Evolutionary conservation across 176 grass and related monocot species (phyloP).

Genomic region (Dendrocalamus sinicus): DNA sequence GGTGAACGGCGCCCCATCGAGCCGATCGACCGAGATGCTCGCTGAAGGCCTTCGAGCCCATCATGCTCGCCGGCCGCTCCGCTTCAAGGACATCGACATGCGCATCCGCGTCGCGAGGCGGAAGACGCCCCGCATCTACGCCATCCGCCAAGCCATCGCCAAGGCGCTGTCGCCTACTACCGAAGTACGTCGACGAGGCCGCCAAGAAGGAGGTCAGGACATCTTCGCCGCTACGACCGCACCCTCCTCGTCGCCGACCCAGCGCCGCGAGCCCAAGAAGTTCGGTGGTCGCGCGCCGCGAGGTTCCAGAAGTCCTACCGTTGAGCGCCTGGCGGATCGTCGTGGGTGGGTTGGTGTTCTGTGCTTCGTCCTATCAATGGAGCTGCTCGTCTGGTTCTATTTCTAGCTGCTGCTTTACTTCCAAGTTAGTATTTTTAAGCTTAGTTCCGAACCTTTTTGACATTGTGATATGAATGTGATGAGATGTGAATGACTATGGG

Average conservation of each 20-base stretch:
- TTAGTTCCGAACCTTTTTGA: neutral
- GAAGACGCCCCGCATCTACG: slow-evolving; percentile 82
- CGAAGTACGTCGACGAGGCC: slow-evolving; percentile 89
- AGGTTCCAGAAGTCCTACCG: slow-evolving; percentile 90
- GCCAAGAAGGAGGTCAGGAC: slow-evolving; percentile 85
- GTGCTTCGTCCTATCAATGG: neutral
- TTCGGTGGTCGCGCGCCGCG: slow-evolving; percentile 74
- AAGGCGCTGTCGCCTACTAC: slow-evolving; percentile 77
- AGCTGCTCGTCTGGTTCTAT: neutral
- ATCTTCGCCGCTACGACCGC: slow-evolving; percentile 78
- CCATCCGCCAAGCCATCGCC: slow-evolving; percentile 80
- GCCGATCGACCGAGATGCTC: slow-evolving; percentile 81
- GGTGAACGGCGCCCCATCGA: slow-evolving; percentile 85
- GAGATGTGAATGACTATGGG: neutral
- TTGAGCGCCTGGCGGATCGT: slow-evolving; percentile 24
- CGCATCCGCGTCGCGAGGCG: slow-evolving; percentile 78
- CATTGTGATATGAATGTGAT: slow-evolving; percentile 22
- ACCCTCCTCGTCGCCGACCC: slow-evolving; percentile 87
- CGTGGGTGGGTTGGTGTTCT: neutral
- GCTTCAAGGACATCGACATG: slow-evolving; percentile 85
- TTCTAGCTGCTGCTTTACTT: slow-evolving; percentile 4
- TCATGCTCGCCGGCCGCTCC: slow-evolving; percentile 64
- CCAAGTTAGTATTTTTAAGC: neutral
- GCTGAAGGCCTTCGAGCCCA: slow-evolving; percentile 81
- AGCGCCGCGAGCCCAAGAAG: slow-evolving; percentile 88